These are phyloP conservation scores for Colletotrichum brevisporum DNA, from an alignment of 2,329 filamentous ascomycete genomes.

Conservation along the genomic window DNA sequence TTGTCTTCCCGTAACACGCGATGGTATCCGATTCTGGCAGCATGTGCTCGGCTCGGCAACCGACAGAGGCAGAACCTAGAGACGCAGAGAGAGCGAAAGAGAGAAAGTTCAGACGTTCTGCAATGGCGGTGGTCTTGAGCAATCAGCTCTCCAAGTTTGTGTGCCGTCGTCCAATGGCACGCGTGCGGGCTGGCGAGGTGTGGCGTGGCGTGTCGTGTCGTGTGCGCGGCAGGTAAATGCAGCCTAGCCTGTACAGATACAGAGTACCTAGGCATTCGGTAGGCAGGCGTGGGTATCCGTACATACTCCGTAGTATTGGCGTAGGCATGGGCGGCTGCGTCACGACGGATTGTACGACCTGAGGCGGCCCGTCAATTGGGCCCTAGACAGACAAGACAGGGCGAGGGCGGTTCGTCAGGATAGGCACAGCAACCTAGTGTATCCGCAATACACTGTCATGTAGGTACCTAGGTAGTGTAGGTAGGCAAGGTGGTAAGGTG, in stretches of 20 bases:
- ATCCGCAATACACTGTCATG: no score
- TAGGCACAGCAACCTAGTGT: background rate
- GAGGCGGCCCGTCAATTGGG: constrained; percentile 31
- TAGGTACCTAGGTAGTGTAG: no score
- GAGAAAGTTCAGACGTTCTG: background rate
- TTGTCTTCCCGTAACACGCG: constrained; percentile 18
- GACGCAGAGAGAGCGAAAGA: background rate
- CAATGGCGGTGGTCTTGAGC: constrained; percentile 5
- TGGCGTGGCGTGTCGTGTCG: constrained; percentile 4
- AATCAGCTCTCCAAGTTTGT: constrained; percentile 8
- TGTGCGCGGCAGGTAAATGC: constrained; percentile 13
- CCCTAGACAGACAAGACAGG: constrained; percentile 23
- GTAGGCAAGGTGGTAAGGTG: no score
- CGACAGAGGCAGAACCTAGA: background rate
- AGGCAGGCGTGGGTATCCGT: background rate
- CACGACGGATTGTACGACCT: constrained; percentile 22
- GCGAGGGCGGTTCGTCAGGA: constrained; percentile 33
- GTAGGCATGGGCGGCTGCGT: constrained; percentile 26
- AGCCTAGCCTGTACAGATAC: no score
- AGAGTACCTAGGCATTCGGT: background rate
- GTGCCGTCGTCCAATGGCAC: constrained; percentile 7
- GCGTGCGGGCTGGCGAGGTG: background rate
- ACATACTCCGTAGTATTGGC: no score
- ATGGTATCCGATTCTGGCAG: constrained; percentile 6
- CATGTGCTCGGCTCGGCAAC: background rate